Base-by-base conservation (phyloP, 345 rosid genomes). In the Eucalyptus curtisii region DNA sequence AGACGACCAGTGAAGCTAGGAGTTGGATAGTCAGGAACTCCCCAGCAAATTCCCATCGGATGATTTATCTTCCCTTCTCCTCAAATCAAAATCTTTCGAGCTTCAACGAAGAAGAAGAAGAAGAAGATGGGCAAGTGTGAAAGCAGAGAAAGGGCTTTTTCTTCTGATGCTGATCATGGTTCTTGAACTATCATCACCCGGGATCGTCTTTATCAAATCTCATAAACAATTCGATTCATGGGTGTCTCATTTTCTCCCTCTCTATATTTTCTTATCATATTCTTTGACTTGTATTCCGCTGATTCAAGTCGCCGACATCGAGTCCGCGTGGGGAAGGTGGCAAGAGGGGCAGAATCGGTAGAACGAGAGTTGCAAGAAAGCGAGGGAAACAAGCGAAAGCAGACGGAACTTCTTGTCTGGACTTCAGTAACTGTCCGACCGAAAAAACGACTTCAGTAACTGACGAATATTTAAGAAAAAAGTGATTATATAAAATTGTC, bases 1-100 rank as follows among this genome's bases (percentile, higher is more conserved):
- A 87, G 89, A 84, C 87, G 85, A 25, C 90, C 90, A 0, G 87
- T 86, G 81, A 89, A 87, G 85, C 90, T 89, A 7, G 90, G 90
- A 6, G 57, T 52, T 52, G 57, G 57, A 52, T 52, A 52, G 57
- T 52, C 57, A 52, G 57, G 57, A 52, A 52, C 57, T 52, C 57
- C 57, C 57, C 57, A 52, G 57, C 90, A 52, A 57, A 57, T 57
- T 57, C 64, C 30, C 64, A 57, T 25, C n/a, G 27, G n/a, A 25
- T 24, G n/a, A 25, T 57, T 0, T 25, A 57, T 57, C 64, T 57
- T 57, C n/a, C 64, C 64, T 25, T n/a, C 64, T 25, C 27, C 64
- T 57, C 64, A 57, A 57, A 57, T 57, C 0, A 10, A 57, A 57
- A 57, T 10, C 50, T 49, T 49, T 0, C 64, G 30, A 57, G 61